phyloP scores from a whole-genome alignment of 225 moss, liverwort and hornwort species.

The Bryoerythrophyllum caledonicum region DNA sequence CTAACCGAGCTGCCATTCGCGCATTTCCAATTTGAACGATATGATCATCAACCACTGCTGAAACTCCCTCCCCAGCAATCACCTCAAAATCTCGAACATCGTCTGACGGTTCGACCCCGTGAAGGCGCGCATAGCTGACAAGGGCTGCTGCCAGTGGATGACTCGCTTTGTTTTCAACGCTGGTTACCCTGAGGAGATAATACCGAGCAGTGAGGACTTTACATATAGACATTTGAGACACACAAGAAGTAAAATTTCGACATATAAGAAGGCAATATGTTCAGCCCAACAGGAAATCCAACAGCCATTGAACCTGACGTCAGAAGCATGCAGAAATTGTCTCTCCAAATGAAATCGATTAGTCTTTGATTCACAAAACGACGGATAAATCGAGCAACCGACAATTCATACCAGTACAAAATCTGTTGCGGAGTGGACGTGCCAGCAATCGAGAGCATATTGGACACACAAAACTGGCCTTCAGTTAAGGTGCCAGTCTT shows the following conservation, averaged over 20 bases:
- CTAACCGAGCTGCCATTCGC: conserved; percentile 68
- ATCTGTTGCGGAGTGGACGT: conserved; percentile 47
- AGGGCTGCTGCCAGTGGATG: conserved; percentile 93
- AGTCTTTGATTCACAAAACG: background rate
- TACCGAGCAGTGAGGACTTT: background rate
- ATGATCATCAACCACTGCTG: conserved; percentile 75
- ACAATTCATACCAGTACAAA: conserved; percentile 71
- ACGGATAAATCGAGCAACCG: background rate
- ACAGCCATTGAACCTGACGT: conserved; percentile 1
- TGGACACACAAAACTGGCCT: conserved; percentile 82
- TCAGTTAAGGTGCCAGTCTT: conserved; percentile 97
- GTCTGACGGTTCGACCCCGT: conserved; percentile 72
- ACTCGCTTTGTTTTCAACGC: conserved; percentile 86
- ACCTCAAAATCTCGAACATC: conserved; percentile 77
- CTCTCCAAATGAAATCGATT: background rate
- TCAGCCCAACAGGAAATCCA: conserved; percentile 1
- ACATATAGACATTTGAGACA: background rate
- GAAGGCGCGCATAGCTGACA: conserved; percentile 70
- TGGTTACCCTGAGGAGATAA: conserved; percentile 58
- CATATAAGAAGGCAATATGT: background rate
- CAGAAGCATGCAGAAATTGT: background rate
- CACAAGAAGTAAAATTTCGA: background rate
- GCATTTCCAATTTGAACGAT: conserved; percentile 86
- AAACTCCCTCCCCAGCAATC: conserved; percentile 87
- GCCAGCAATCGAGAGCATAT: conserved; percentile 54